These are phyloP conservation scores for Tulasnella sp. DNA, from an alignment of 768 basidiomycete species.

Conservation along the genomic window DNA sequence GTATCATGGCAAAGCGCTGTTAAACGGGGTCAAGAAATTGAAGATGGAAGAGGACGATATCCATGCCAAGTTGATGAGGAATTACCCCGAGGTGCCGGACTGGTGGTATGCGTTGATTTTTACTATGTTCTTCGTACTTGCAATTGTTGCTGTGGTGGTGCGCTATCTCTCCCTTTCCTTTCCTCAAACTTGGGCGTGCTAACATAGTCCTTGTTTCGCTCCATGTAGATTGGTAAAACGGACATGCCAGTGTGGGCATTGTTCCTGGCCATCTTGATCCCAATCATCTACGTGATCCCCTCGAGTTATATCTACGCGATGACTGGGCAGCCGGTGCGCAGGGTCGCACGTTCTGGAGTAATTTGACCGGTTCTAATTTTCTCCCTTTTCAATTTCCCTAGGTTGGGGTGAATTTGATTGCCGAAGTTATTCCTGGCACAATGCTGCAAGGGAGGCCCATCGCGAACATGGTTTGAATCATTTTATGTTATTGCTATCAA, in stretches of 20 bases:
- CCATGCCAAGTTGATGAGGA: conserved; percentile 37
- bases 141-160: conserved; percentile 31
- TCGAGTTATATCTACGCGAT: conserved; percentile 36
- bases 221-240: conserved; percentile 38
- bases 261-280: conserved; percentile 29
- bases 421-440: conserved; percentile 36
- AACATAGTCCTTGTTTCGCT: background rate
- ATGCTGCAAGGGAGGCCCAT: conserved; percentile 34
- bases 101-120: conserved; percentile 36
- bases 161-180: background rate
- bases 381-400: conserved; percentile 10
- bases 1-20: conserved; percentile 33
- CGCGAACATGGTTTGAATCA: conserved; percentile 33
- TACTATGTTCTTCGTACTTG: conserved; percentile 28
- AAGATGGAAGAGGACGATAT: conserved; percentile 36
- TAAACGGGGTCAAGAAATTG: conserved; percentile 26
- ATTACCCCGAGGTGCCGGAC: conserved; percentile 34
- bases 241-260: conserved; percentile 43
- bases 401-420: conserved; percentile 35
- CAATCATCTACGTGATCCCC: conserved; percentile 35
- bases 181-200: background rate
- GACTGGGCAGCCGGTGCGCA: conserved; percentile 28
- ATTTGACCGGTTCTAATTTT: background rate
- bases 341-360: background rate
- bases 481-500: background rate